These are phyloP conservation scores for Zymoseptoria tritici DNA, from an alignment of 2,329 filamentous ascomycete species.

Conservation along the genomic window DNA sequence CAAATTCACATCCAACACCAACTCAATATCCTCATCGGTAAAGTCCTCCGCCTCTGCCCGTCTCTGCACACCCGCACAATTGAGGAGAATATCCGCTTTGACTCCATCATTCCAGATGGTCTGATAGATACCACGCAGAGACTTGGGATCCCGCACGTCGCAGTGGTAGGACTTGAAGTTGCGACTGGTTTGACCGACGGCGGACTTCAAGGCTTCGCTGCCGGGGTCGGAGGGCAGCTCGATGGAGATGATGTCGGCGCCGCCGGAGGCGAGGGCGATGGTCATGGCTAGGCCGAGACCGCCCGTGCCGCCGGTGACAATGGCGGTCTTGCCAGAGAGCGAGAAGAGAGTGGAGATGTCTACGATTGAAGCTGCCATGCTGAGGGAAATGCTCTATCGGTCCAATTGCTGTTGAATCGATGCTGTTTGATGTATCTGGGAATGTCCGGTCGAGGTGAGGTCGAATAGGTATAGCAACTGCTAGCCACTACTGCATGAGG, in stretches of 20 bases:
- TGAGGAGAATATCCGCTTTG: slow-evolving; percentile 23
- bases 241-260: slow-evolving; percentile 27
- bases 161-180: slow-evolving; percentile 11
- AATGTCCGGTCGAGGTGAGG: too few relatives aligned
- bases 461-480: too few relatives aligned
- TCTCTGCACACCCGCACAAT: slow-evolving; percentile 26
- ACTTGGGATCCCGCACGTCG: slow-evolving; percentile 10
- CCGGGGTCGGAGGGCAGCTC: slow-evolving; percentile 12
- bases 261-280: slow-evolving; percentile 19
- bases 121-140: slow-evolving; percentile 10
- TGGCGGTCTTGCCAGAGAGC: slow-evolving; percentile 15
- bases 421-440: too few relatives aligned
- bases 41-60: slow-evolving; percentile 23
- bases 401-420: too few relatives aligned
- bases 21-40: slow-evolving; percentile 24
- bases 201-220: slow-evolving; percentile 3
- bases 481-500: too few relatives aligned
- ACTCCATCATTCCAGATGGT: slow-evolving; percentile 19
- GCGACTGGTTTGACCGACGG: slow-evolving; percentile 8
- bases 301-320: slow-evolving; percentile 18
- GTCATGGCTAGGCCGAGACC: slow-evolving; percentile 31
- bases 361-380: slow-evolving; percentile 5
- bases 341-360: slow-evolving; percentile 15
- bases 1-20: slow-evolving; percentile 22
- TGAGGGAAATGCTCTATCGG: too few relatives aligned